Conservation (phyloP, 2,329 filamentous ascomycete genomes). For the Nakataea oryzae region DNA sequence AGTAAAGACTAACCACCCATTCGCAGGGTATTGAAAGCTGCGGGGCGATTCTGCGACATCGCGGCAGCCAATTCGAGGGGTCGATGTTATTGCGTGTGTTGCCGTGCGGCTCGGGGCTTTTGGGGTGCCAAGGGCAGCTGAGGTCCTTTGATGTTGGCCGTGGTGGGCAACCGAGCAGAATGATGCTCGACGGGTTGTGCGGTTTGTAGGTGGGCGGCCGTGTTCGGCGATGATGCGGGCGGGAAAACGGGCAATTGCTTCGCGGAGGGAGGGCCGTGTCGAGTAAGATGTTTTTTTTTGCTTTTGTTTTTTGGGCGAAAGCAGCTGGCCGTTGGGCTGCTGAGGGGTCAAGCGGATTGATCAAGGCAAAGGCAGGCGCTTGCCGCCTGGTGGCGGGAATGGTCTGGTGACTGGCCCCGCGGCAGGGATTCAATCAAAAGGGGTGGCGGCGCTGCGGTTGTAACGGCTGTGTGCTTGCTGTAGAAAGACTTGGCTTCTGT, state of each 20-base stretch:
- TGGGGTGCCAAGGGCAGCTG: neutral
- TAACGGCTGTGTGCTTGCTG: neutral
- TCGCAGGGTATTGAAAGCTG: conserved; percentile 76
- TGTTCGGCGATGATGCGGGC: neutral
- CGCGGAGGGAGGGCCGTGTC: neutral
- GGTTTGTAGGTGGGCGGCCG: neutral
- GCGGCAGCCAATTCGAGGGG: conserved; percentile 3
- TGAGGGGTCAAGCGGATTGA: neutral
- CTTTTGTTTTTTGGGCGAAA: too few species aligned
- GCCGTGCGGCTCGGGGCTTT: neutral
- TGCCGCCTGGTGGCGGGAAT: neutral
- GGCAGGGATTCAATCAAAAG: neutral
- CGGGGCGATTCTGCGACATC: conserved; percentile 88
- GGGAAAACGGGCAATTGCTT: neutral
- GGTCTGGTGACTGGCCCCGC: neutral
- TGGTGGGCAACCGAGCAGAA: conserved; percentile 3
- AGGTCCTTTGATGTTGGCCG: conserved; percentile 1
- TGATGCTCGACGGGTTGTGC: neutral
- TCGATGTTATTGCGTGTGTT: neutral
- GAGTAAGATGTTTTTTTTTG: neutral
- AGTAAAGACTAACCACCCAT: conserved; percentile 77
- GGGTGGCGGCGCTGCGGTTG: neutral
- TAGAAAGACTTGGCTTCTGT: neutral
- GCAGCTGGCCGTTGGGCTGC: neutral
- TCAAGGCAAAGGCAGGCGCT: neutral